Evolutionary conservation across 352 stramenopile species (phyloP).

Genomic region (Globisporangium barbulae): DNA sequence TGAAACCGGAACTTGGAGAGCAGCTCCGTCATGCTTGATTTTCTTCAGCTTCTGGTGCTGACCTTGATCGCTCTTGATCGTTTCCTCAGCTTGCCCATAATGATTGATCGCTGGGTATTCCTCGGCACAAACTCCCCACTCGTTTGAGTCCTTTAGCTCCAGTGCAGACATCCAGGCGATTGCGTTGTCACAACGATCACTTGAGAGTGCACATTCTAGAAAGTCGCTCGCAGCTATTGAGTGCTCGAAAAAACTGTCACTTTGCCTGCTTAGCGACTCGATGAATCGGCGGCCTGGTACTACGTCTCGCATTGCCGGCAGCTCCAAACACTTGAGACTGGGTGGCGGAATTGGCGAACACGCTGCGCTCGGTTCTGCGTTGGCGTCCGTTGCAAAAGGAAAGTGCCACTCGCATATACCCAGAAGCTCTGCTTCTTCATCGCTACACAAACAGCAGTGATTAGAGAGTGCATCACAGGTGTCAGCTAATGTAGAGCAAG

Average conservation of each 20-base stretch:
- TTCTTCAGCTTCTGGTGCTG: background rate
- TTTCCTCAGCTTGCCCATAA: background rate
- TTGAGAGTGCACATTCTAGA: background rate
- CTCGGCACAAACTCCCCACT: background rate
- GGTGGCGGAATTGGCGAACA: background rate
- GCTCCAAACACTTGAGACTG: background rate
- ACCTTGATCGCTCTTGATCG: background rate
- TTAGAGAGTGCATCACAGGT: background rate
- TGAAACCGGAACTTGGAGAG: background rate
- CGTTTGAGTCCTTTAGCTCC: background rate
- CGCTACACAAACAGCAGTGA: background rate
- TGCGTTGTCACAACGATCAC: background rate
- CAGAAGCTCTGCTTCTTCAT: background rate
- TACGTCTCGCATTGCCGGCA: background rate
- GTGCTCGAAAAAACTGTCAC: background rate
- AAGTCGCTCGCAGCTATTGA: background rate
- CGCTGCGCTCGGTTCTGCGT: background rate
- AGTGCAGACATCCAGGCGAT: background rate
- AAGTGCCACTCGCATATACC: background rate
- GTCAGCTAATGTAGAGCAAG: background rate
- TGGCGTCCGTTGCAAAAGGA: background rate
- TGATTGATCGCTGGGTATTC: background rate
- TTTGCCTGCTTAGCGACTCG: background rate
- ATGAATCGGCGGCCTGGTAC: background rate
- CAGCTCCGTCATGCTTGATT: conserved; percentile 2